Evolutionary conservation across 2,329 filamentous ascomycete species (phyloP).

Genomic region (Aspergillus unguis): DNA sequence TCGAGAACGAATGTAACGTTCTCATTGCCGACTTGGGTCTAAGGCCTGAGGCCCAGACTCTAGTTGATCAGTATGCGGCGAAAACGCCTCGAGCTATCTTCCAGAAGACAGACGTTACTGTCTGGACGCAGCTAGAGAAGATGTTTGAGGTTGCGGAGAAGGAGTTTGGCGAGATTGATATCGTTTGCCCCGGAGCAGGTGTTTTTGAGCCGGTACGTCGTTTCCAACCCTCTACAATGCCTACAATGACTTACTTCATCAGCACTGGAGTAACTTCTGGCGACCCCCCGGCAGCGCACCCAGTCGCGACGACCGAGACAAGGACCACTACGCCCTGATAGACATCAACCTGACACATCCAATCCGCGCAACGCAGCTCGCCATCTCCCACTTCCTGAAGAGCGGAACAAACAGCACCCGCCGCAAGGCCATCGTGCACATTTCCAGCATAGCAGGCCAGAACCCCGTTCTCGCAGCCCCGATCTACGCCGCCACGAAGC

Average conservation of each 20-base stretch:
- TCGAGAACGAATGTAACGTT: conserved; percentile 47
- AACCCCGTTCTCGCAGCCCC: conserved; percentile 38
- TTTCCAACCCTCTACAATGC: not conserved
- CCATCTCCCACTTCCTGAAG: conserved; percentile 48
- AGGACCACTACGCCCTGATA: conserved; percentile 44
- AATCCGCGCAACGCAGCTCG: conserved; percentile 51
- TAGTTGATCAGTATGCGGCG: conserved; percentile 38
- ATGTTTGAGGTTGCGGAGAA: conserved; percentile 50
- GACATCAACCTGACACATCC: conserved; percentile 54
- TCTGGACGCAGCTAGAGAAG: conserved; percentile 49
- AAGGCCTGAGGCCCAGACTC: conserved; percentile 43
- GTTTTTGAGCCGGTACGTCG: conserved; percentile 42
- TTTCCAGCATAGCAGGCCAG: conserved; percentile 49
- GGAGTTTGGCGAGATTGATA: conserved; percentile 48
- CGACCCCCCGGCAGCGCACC: conserved; percentile 42
- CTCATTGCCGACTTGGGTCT: conserved; percentile 45
- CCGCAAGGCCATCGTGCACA: conserved; percentile 46
- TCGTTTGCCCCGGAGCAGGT: conserved; percentile 48
- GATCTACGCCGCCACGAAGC: conserved; percentile 50
- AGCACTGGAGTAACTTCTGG: conserved; percentile 52
- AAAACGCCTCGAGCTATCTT: conserved; percentile 38
- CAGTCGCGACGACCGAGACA: conserved; percentile 41
- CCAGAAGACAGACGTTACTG: conserved; percentile 47
- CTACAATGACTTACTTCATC: not conserved
- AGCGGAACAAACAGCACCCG: conserved; percentile 24